Percentiles rank a stretch among this genome's conserved stretches.
phyloP scores from a whole-genome alignment of 2,329 filamentous ascomycete genomes.

The Microcera coccophila region DNA sequence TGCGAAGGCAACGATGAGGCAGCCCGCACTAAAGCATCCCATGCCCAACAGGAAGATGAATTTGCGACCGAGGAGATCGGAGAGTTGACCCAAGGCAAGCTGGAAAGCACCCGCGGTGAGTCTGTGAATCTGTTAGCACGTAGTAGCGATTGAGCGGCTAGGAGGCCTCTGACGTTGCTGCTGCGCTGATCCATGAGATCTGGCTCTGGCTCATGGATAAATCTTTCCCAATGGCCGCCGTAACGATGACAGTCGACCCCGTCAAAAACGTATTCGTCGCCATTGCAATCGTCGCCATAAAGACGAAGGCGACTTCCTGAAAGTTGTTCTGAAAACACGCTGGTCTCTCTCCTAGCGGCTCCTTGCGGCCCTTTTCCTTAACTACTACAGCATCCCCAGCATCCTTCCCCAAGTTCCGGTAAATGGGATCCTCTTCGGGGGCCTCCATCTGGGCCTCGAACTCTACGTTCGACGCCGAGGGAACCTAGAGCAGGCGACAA shows the following conservation, averaged over 20 bases:
- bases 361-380: conserved; percentile 9
- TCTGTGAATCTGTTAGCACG: neutral
- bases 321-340: conserved; percentile 58
- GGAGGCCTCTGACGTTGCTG: conserved; percentile 41
- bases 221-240: conserved; percentile 56
- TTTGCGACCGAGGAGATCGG: conserved; percentile 15
- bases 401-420: conserved; percentile 4
- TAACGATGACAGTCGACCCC: conserved; percentile 59
- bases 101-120: conserved; percentile 62
- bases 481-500: too few relatives aligned
- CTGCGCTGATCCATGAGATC: conserved; percentile 64
- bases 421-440: conserved; percentile 15
- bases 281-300: conserved; percentile 64
- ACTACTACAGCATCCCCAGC: neutral
- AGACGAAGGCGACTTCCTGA: conserved; percentile 62
- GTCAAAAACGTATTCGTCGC: conserved; percentile 58
- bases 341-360: conserved; percentile 39
- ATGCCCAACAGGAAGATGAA: conserved; percentile 16
- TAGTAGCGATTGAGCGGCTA: neutral
- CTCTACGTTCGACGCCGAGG: neutral
- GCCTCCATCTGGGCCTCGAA: neutral
- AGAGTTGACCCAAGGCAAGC: conserved; percentile 48
- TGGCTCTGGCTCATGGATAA: conserved; percentile 61
- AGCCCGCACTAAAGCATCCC: conserved; percentile 18
- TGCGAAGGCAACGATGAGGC: conserved; percentile 20